These are phyloP conservation scores for Pueraria montana DNA, from an alignment of 306 rosid species.

Conservation along the genomic window DNA sequence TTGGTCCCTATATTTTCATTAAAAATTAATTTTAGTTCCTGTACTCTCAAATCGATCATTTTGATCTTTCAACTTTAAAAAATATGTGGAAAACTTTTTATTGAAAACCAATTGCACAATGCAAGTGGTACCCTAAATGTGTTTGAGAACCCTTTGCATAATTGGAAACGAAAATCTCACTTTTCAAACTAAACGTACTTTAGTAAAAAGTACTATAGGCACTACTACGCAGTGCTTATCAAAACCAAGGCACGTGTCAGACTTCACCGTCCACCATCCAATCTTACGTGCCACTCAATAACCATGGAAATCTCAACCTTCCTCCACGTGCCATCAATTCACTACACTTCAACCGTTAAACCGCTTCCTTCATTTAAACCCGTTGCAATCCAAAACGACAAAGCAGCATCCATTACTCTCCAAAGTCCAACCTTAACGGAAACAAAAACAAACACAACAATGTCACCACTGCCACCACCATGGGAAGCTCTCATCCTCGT, in stretches of 20 bases:
- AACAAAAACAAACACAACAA: conserved; percentile 3
- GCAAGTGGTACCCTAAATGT: too few species aligned
- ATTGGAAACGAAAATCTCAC: too few species aligned
- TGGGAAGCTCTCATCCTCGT: conserved; percentile 68
- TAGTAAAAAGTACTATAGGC: too few species aligned
- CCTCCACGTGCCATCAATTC: conserved; percentile 56
- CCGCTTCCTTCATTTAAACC: not conserved
- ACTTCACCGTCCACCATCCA: not conserved
- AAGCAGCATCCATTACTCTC: not conserved
- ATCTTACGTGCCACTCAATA: conserved; percentile 52
- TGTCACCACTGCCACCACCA: conserved; percentile 53
- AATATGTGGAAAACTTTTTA: too few species aligned
- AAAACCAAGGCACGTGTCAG: conserved; percentile 41
- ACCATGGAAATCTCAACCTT: conserved; percentile 45
- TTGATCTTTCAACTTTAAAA: too few species aligned
- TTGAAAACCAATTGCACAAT: too few species aligned
- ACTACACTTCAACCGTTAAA: not conserved
- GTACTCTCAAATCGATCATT: too few species aligned
- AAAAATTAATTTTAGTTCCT: too few species aligned
- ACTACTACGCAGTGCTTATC: too few species aligned
- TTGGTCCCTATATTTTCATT: too few species aligned
- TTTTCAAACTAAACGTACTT: too few species aligned
- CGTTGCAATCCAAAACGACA: not conserved
- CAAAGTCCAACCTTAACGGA: not conserved
- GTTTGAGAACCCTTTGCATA: too few species aligned